These are phyloP conservation scores for Beauveria brongniartii DNA, from an alignment of 2,329 filamentous ascomycete genomes.

Conservation along the genomic window DNA sequence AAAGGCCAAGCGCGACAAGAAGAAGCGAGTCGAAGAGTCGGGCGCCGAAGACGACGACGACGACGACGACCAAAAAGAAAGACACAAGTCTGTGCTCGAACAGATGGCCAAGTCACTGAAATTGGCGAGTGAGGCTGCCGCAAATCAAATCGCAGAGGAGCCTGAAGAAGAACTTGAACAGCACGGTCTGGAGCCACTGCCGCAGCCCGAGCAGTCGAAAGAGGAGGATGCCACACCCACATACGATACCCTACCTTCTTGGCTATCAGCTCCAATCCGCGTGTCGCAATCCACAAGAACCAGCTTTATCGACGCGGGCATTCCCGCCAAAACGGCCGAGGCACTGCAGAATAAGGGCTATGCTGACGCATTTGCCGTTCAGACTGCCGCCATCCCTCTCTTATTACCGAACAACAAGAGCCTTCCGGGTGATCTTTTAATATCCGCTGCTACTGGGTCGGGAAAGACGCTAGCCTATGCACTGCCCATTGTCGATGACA, in stretches of 20 bases:
- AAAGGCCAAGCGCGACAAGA: slow-evolving; percentile 23
- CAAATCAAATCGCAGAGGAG: slow-evolving; percentile 24
- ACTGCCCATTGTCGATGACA: slow-evolving; percentile 70
- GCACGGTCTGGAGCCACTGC: slow-evolving; percentile 72
- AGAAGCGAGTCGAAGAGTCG: slow-evolving; percentile 23
- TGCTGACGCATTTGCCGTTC: slow-evolving; percentile 35
- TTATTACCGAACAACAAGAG: slow-evolving; percentile 58
- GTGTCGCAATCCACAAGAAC: slow-evolving; percentile 52
- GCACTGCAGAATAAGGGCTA: slow-evolving; percentile 54
- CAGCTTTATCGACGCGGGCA: slow-evolving; percentile 56
- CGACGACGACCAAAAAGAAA: slow-evolving; percentile 22
- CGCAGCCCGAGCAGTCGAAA: slow-evolving; percentile 61
- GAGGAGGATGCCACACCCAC: slow-evolving; percentile 51
- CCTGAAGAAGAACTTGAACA: slow-evolving; percentile 34
- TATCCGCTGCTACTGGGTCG: slow-evolving; percentile 89
- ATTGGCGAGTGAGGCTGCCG: slow-evolving; percentile 33
- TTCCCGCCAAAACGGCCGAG: slow-evolving; percentile 51
- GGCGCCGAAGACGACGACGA: neutral
- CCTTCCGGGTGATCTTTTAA: slow-evolving; percentile 69
- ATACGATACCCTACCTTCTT: slow-evolving; percentile 73
- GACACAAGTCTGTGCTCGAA: slow-evolving; percentile 45
- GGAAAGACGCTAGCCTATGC: slow-evolving; percentile 93
- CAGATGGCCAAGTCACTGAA: slow-evolving; percentile 49
- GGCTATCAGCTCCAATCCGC: slow-evolving; percentile 70
- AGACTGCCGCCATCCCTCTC: slow-evolving; percentile 58